Evolutionary conservation across 2,329 filamentous ascomycete species (phyloP).

Genomic region (Pseudogymnoascus sp.): DNA sequence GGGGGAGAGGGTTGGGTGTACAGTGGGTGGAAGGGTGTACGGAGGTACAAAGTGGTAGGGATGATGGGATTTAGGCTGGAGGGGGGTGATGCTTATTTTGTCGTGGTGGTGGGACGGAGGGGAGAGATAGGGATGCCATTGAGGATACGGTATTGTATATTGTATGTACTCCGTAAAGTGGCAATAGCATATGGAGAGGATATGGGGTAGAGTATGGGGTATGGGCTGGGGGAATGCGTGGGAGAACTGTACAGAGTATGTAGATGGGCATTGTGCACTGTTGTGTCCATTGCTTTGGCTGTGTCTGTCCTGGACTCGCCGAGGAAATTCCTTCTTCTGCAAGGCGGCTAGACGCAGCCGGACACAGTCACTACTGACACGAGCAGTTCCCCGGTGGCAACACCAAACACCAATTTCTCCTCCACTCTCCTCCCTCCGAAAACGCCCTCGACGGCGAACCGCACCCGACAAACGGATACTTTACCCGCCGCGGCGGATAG

Average conservation of each 20-base stretch:
- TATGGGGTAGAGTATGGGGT: neutral
- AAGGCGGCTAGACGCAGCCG: neutral
- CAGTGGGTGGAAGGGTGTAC: neutral
- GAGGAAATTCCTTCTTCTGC: neutral
- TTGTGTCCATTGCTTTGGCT: neutral
- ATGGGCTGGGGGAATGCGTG: neutral
- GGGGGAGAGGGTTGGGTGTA: too few species aligned
- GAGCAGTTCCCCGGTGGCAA: neutral
- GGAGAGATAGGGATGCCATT: neutral
- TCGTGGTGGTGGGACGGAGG: neutral
- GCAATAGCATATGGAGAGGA: neutral
- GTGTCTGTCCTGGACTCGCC: neutral
- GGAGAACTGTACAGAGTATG: neutral
- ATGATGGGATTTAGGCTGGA: neutral
- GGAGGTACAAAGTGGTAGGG: neutral
- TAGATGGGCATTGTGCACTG: neutral
- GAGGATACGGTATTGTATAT: neutral
- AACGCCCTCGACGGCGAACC: slow-evolving; percentile 3
- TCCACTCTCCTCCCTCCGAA: slow-evolving; percentile 3
- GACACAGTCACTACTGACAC: neutral
- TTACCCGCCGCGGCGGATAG: slow-evolving; percentile 6
- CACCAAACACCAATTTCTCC: neutral
- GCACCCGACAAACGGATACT: slow-evolving; percentile 1
- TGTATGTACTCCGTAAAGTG: neutral
- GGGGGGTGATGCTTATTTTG: slow-evolving; percentile 1